phyloP scores from a whole-genome alignment of 768 basidiomycete species.

The Suillus alpinus region DNA sequence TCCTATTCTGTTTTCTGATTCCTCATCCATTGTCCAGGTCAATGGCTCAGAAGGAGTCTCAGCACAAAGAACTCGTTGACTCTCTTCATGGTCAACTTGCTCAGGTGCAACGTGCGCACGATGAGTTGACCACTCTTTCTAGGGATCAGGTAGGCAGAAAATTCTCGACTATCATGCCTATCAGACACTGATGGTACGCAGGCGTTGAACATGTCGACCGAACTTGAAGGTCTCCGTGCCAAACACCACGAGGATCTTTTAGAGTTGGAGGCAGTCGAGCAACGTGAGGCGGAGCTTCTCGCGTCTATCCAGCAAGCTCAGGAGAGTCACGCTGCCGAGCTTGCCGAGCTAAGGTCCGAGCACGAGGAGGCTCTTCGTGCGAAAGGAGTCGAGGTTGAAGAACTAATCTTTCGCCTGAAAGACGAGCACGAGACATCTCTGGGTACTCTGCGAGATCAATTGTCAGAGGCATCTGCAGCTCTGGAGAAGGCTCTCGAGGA shows the following conservation, averaged over 20 bases:
- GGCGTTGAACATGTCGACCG: constrained; percentile 86
- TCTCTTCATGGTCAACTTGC: constrained; percentile 63
- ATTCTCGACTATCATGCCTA: not conserved
- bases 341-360: constrained; percentile 44
- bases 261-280: constrained; percentile 52
- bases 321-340: constrained; percentile 43
- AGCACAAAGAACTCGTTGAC: constrained; percentile 80
- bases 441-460: constrained; percentile 39
- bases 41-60: constrained; percentile 96
- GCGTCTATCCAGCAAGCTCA: constrained; percentile 49
- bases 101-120: constrained; percentile 74
- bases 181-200: constrained; percentile 24
- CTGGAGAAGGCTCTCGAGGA: constrained; percentile 52
- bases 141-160: constrained; percentile 68
- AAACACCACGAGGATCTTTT: constrained; percentile 54
- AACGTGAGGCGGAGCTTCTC: constrained; percentile 55
- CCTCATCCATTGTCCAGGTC: constrained; percentile 49
- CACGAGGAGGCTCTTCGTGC: constrained; percentile 43
- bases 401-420: constrained; percentile 43
- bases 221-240: constrained; percentile 70
- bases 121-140: constrained; percentile 76
- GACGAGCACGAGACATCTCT: constrained; percentile 45
- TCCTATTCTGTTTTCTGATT: constrained; percentile 2
- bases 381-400: constrained; percentile 42
- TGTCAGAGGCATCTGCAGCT: constrained; percentile 39